phyloP scores from a whole-genome alignment of 306 rosid species.

The Dicorynia guianensis region DNA sequence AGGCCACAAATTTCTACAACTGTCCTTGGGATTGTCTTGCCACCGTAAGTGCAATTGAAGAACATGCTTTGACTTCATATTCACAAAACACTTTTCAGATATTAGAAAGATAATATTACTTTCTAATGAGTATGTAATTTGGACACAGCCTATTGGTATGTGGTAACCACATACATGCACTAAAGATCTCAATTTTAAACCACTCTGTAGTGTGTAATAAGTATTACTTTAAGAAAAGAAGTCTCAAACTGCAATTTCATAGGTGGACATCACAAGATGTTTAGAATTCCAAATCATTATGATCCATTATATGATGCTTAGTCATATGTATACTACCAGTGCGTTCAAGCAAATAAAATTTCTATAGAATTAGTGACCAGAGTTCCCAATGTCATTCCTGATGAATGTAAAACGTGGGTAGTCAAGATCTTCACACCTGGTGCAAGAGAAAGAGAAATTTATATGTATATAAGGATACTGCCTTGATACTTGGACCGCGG shows the following conservation, averaged over 20 bases:
- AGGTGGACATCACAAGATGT: constrained; percentile 15
- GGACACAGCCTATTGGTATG: neutral
- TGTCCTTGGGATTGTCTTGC: neutral
- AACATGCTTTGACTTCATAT: neutral
- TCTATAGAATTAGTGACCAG: neutral
- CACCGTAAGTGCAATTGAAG: neutral
- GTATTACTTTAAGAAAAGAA: neutral
- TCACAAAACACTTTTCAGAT: neutral
- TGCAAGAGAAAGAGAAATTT: neutral
- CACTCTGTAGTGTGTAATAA: neutral
- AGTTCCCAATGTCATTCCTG: constrained; percentile 14
- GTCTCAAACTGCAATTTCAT: neutral
- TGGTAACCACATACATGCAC: neutral
- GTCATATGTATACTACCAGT: neutral
- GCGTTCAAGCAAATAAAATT: constrained; percentile 7
- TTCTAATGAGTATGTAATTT: no score
- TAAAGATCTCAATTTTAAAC: neutral
- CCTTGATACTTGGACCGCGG: constrained; percentile 91
- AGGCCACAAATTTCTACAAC: neutral
- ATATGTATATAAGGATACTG: constrained; percentile 62
- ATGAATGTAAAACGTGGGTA: constrained; percentile 13
- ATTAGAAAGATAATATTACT: neutral
- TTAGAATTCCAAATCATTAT: neutral
- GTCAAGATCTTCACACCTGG: no score
- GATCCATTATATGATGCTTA: neutral